These are phyloP conservation scores for Candida dajiaensis DNA, from an alignment of 805 yeast species.

Conservation along the genomic window DNA sequence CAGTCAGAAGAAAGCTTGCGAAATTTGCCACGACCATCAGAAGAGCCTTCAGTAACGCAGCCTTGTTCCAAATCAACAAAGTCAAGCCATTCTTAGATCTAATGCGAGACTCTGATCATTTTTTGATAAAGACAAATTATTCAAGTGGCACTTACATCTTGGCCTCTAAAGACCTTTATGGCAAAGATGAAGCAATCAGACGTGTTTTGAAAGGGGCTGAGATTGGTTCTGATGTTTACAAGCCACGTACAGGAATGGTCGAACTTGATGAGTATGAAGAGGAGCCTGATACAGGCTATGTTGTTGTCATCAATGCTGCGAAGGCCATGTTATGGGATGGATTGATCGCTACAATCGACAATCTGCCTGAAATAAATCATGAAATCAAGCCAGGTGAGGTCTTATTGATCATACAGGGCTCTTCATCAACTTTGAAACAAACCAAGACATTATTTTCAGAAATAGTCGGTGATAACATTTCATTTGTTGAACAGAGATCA, in stretches of 20 bases:
- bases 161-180: conserved; percentile 50
- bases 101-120: conserved; percentile 64
- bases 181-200: conserved; percentile 36
- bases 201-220: conserved; percentile 40
- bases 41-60: conserved; percentile 68
- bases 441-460: conserved; percentile 54
- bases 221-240: conserved; percentile 44
- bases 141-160: conserved; percentile 74
- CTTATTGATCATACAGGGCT: conserved; percentile 64
- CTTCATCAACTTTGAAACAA: conserved; percentile 48
- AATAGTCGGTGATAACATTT: conserved; percentile 48
- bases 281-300: conserved; percentile 45
- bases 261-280: conserved; percentile 23
- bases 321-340: conserved; percentile 94
- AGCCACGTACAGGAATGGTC: conserved; percentile 17
- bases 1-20: conserved; percentile 72
- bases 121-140: conserved; percentile 67
- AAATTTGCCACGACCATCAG: conserved; percentile 68
- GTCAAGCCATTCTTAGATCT: conserved; percentile 47
- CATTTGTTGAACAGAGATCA: conserved; percentile 57
- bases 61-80: conserved; percentile 50
- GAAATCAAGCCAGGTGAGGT: conserved; percentile 66
- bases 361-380: conserved; percentile 31
- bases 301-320: conserved; percentile 68
- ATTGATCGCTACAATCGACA: conserved; percentile 48